Conservation (phyloP, 2,329 filamentous ascomycete genomes). For the Podosphaera leucotricha region DNA sequence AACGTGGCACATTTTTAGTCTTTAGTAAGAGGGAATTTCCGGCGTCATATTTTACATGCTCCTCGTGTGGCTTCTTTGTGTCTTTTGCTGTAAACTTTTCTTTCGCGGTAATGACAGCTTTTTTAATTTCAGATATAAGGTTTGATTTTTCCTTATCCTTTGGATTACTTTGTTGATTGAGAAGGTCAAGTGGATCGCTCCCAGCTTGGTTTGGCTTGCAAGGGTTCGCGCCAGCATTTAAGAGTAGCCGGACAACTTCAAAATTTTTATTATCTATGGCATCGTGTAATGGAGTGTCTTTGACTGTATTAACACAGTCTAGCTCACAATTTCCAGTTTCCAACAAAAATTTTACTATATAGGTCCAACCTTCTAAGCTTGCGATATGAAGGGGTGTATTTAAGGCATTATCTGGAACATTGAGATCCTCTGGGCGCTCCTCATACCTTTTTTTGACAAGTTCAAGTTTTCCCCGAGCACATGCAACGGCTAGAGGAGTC, state of each 20-base stretch:
- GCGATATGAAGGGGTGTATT: constrained; percentile 92
- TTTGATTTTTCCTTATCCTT: constrained; percentile 14
- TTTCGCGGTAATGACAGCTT: constrained; percentile 37
- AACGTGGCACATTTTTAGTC: constrained; percentile 32
- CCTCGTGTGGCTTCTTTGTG: constrained; percentile 29
- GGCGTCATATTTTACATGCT: constrained; percentile 20
- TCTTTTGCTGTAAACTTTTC: constrained; percentile 24
- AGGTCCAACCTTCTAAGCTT: constrained; percentile 60
- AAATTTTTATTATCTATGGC: constrained; percentile 89
- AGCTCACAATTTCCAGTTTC: constrained; percentile 45
- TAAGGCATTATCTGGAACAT: constrained; percentile 81
- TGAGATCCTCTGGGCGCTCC: constrained; percentile 68
- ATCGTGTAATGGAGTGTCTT: constrained; percentile 85
- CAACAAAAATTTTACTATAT: constrained; percentile 73
- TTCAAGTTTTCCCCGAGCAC: constrained; percentile 64
- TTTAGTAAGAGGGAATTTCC: constrained; percentile 24
- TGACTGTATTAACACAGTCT: constrained; percentile 56
- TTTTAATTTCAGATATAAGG: constrained; percentile 64
- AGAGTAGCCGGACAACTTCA: constrained; percentile 61
- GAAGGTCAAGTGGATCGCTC: constrained; percentile 69
- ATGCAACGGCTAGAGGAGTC: constrained; percentile 73
- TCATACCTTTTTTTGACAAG: constrained; percentile 42
- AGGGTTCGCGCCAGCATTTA: constrained; percentile 77
- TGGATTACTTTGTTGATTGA: constrained; percentile 35
- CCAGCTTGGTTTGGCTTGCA: constrained; percentile 79